These are phyloP conservation scores for Camellia sinensis DNA, from an alignment of 148 eudicot genomes.

Conservation along the genomic window DNA sequence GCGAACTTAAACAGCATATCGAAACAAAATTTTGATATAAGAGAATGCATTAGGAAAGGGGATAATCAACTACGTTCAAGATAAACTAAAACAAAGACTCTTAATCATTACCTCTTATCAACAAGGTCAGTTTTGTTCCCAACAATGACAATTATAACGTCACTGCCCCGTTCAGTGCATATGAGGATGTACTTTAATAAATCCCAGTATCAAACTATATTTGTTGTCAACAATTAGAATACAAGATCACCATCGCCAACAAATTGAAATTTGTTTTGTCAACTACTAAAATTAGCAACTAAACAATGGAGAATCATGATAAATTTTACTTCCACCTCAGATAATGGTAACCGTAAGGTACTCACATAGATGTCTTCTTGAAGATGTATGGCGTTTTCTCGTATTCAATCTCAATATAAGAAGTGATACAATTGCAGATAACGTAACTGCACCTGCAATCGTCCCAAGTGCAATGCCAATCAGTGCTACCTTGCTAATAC, in stretches of 20 bases:
- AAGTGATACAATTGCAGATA: conserved; percentile 42
- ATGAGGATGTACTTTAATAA: background rate
- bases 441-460: conserved; percentile 45
- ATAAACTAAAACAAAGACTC: too few relatives aligned
- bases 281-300: background rate
- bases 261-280: background rate
- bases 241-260: background rate
- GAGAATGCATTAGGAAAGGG: too few relatives aligned
- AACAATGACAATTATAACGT: too few relatives aligned
- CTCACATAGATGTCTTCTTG: conserved; percentile 40
- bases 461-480: conserved; percentile 59
- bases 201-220: background rate
- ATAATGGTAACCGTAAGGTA: background rate
- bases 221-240: background rate
- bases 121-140: too few relatives aligned
- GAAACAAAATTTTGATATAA: too few relatives aligned
- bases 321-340: background rate
- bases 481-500: conserved; percentile 57
- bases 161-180: too few relatives aligned
- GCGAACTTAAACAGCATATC: too few relatives aligned
- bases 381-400: conserved; percentile 24
- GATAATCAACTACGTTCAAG: too few relatives aligned
- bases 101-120: too few relatives aligned
- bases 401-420: conserved; percentile 32
- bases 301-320: background rate